Conservation (phyloP, 73 alveolate genomes). For the Symbiodinium pilosum region DNA sequence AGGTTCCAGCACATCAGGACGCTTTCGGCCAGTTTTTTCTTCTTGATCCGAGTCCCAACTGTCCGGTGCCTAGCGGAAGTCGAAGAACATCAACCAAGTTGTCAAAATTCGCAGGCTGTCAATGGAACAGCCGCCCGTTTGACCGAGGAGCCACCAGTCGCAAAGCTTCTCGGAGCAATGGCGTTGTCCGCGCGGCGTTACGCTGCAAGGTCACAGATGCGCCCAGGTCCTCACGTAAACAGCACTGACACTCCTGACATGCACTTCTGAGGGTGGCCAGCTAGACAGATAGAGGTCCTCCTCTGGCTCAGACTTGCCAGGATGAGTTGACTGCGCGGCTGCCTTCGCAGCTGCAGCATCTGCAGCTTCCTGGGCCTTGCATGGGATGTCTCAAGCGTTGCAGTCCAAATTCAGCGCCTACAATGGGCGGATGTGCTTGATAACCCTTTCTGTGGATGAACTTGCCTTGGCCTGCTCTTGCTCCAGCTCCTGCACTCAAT, state of each 20-base stretch:
- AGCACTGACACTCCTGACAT: no score
- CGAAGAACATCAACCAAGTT: no score
- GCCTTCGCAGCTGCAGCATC: not conserved
- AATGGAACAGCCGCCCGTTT: not conserved
- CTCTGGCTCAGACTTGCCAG: not conserved
- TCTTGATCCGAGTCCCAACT: slow-evolving; percentile 92
- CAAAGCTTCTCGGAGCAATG: slow-evolving; percentile 77
- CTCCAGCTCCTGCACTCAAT: not conserved
- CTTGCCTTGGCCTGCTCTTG: not conserved
- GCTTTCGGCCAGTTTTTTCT: slow-evolving; percentile 80
- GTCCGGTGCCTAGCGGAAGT: slow-evolving; percentile 79
- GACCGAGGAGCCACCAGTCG: slow-evolving; percentile 35
- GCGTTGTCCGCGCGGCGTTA: slow-evolving; percentile 47
- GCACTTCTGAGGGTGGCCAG: no score
- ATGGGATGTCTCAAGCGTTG: not conserved
- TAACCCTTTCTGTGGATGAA: no score
- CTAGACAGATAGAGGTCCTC: no score
- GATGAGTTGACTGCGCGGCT: not conserved
- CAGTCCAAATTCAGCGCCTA: no score
- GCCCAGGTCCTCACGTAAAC: slow-evolving; percentile 57
- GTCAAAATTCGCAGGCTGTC: not conserved
- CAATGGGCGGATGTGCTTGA: no score
- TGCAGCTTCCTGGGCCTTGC: not conserved
- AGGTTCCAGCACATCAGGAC: slow-evolving; percentile 57
- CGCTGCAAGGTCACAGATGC: slow-evolving; percentile 50